Conservation (phyloP, 2,329 filamentous ascomycete species). For the Rutstroemia sp. region DNA sequence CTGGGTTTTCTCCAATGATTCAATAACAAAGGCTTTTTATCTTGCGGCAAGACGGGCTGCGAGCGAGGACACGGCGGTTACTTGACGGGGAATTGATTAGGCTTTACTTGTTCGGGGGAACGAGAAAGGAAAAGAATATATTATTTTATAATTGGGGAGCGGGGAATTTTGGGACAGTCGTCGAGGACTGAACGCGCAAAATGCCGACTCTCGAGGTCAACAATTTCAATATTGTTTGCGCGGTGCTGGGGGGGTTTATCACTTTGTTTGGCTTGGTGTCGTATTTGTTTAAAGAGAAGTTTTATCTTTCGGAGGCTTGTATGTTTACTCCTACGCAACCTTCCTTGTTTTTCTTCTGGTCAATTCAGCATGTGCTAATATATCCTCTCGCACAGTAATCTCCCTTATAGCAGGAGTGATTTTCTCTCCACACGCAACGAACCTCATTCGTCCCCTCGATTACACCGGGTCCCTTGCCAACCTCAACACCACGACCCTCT, state of each 20-base stretch:
- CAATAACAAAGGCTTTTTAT: constrained; percentile 1
- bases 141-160: too few relatives aligned
- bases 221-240: constrained; percentile 47
- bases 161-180: too few relatives aligned
- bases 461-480: constrained; percentile 58
- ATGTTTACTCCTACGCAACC: constrained; percentile 29
- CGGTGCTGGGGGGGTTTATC: constrained; percentile 78
- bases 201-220: constrained; percentile 43
- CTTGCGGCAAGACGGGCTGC: not conserved
- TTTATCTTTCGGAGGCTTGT: constrained; percentile 87
- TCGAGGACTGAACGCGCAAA: not conserved
- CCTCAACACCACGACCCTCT: constrained; percentile 67
- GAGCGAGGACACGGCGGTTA: not conserved
- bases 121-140: too few relatives aligned
- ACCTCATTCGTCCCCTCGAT: constrained; percentile 67
- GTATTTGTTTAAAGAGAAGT: constrained; percentile 81
- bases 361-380: not conserved
- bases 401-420: constrained; percentile 71
- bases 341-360: too few relatives aligned
- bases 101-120: too few relatives aligned
- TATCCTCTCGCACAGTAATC: constrained; percentile 53
- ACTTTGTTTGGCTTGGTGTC: constrained; percentile 87
- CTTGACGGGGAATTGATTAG: not conserved
- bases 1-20: not conserved
- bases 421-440: constrained; percentile 71